Conservation (phyloP, 192 early-diverging fungal genomes). For the Gamsiella multidivaricata region DNA sequence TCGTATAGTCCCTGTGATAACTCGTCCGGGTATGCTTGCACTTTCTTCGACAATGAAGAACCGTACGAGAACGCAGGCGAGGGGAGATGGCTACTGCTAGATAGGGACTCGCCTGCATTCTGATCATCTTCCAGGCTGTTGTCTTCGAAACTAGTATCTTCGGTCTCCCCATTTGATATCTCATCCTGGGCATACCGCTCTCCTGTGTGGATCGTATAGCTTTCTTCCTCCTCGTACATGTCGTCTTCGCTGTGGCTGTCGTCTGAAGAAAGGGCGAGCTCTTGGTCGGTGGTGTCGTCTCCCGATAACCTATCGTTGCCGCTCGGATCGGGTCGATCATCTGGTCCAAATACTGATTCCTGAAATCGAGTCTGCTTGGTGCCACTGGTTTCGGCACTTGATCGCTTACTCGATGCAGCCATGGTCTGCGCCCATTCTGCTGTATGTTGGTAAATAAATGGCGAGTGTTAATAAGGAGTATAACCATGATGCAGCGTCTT, state of each 20-base stretch:
- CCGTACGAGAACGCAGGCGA: slow-evolving; percentile 32
- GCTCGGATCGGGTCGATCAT: not conserved
- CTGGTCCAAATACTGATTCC: not conserved
- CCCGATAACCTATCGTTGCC: not conserved
- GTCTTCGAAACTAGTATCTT: not conserved
- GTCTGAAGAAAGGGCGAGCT: slow-evolving; percentile 9
- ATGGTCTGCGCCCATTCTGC: slow-evolving; percentile 6
- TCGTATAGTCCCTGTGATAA: not conserved
- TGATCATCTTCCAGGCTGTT: slow-evolving; percentile 4
- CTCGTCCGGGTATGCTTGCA: not conserved
- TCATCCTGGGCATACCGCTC: not conserved
- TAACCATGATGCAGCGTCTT: no score
- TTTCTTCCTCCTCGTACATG: slow-evolving; percentile 15
- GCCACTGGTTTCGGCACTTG: slow-evolving; percentile 4
- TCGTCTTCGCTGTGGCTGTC: slow-evolving; percentile 22
- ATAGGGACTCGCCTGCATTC: not conserved
- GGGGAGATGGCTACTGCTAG: slow-evolving; percentile 21
- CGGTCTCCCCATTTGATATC: slow-evolving; percentile 19
- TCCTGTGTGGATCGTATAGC: not conserved
- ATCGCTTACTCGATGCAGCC: slow-evolving; percentile 17
- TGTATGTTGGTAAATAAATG: not conserved
- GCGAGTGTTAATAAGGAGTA: not conserved
- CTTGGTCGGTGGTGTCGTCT: slow-evolving; percentile 17
- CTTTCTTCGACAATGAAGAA: slow-evolving; percentile 2
- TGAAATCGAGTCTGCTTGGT: not conserved